Base-by-base conservation (phyloP, 257 asterid genomes). In the Coffea canephora region DNA sequence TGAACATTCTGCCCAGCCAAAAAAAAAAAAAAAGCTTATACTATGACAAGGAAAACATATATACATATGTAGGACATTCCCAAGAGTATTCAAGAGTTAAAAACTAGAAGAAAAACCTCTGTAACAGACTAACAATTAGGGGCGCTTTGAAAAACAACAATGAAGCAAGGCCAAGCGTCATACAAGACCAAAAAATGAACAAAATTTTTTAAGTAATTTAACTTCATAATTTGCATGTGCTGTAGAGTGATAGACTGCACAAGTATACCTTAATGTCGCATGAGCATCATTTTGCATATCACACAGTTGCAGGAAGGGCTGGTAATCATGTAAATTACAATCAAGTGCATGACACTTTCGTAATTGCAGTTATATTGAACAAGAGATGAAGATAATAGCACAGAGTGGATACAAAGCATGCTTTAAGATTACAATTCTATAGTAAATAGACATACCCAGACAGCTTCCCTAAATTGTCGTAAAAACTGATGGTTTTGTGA, bases 381-480 rank as follows among this genome's bases (percentile, higher is more conserved):
- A 66, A 74, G 27, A 39, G 52, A 54, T 5, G 61, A 31, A 27
- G 59, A 21, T 2, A 69, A 15, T 7, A 6, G 21, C 61, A 34
- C 70, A 57, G 19, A 69, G 50, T 69, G 50, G 48, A 69, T 41
- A 36, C 43, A 27, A 18, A 34, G 31, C 15, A 36, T 18, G 14
- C 23, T 8, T 52, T 57, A 25, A 54, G 11, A 25, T 65, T 18
- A 54, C 5, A 55, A 19, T 34, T 39, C 43, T 12, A 25, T 23
- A 16, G 54, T n/a, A 50, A 43, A 48, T 34, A 39, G 71, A 50
- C 84, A 73, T 91, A 96, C 98, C 98, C 99, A 96, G 78, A 96
- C 78, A 81, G 96, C 97, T 88, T 96, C 96, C 81, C 87, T 91
- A 69, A 96, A 96, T 76, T 92, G 96, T 50, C 99, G 86, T 78